Conservation (phyloP, 1,139 yeast species). For the Blastobotrys indianensis region DNA sequence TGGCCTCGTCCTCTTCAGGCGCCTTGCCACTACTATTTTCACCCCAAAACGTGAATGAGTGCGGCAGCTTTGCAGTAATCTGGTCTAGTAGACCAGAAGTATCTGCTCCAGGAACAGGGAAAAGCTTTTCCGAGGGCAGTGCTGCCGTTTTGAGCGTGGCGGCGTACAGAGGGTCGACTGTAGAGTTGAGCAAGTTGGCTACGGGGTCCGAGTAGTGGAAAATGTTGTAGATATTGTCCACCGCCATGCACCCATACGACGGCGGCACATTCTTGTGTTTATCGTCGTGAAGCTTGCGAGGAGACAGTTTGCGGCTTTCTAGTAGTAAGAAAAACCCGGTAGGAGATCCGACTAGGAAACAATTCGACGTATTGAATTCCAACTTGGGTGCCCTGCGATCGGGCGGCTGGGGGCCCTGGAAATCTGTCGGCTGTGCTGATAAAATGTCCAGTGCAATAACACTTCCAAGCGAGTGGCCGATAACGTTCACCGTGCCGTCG, state of each 20-base stretch:
- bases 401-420: constrained; percentile 5
- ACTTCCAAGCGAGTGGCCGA: constrained; percentile 92
- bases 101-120: constrained; percentile 20
- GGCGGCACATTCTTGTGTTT: constrained; percentile 7
- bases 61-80: constrained; percentile 21
- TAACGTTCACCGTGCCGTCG: constrained; percentile 55
- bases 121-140: constrained; percentile 25
- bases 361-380: constrained; percentile 64
- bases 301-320: constrained; percentile 25
- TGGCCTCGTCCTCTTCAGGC: constrained; percentile 1
- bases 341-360: constrained; percentile 85
- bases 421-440: constrained; percentile 48
- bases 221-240: constrained; percentile 36
- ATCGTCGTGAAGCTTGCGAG: constrained; percentile 23
- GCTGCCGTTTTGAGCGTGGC: constrained; percentile 25
- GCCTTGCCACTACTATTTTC: constrained; percentile 1
- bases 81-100: constrained; percentile 20
- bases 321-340: constrained; percentile 61
- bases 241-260: constrained; percentile 39
- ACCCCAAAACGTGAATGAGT: background rate
- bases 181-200: constrained; percentile 35
- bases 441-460: constrained; percentile 77
- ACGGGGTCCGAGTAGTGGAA: constrained; percentile 40
- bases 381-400: constrained; percentile 27
- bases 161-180: constrained; percentile 33